Evolutionary conservation across 805 yeast genomes (phyloP).

Genomic region (Metschnikowia chrysomelidarum): DNA sequence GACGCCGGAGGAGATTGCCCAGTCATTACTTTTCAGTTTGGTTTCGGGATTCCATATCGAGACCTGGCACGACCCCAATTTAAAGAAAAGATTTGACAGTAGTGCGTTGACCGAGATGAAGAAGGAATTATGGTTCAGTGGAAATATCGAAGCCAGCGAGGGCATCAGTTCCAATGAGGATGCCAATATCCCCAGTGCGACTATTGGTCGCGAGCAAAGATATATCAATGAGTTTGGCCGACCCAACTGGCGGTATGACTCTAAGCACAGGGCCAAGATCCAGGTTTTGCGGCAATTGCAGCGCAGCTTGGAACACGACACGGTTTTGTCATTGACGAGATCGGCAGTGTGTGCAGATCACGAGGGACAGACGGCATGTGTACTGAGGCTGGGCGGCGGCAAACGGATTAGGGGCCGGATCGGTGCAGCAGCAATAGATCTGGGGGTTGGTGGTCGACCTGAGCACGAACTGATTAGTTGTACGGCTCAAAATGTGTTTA

Average conservation of each 20-base stretch:
- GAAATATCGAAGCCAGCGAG: too few relatives aligned
- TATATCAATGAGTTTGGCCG: too few relatives aligned
- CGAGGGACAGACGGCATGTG: conserved; percentile 2
- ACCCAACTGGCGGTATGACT: too few relatives aligned
- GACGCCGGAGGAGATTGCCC: background rate
- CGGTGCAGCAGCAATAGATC: conserved; percentile 1
- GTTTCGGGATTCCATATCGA: conserved; percentile 6
- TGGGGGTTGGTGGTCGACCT: background rate
- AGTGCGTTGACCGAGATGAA: conserved; percentile 4
- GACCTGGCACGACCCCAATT: conserved; percentile 1
- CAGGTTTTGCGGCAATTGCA: too few relatives aligned
- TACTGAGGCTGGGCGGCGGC: conserved; percentile 8
- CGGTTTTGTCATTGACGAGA: background rate
- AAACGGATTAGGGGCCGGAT: background rate
- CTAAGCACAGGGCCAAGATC: too few relatives aligned
- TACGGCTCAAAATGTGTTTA: background rate
- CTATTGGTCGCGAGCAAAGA: too few relatives aligned
- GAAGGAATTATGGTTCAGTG: conserved; percentile 4
- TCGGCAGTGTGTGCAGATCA: conserved; percentile 1
- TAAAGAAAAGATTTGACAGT: conserved; percentile 4
- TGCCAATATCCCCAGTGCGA: too few relatives aligned
- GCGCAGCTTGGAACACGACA: background rate
- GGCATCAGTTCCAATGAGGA: too few relatives aligned
- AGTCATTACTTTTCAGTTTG: conserved; percentile 6
- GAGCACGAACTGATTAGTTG: conserved; percentile 5